These are phyloP conservation scores for Luzula sylvatica DNA, from an alignment of 176 grass and related monocot genomes.

Conservation along the genomic window DNA sequence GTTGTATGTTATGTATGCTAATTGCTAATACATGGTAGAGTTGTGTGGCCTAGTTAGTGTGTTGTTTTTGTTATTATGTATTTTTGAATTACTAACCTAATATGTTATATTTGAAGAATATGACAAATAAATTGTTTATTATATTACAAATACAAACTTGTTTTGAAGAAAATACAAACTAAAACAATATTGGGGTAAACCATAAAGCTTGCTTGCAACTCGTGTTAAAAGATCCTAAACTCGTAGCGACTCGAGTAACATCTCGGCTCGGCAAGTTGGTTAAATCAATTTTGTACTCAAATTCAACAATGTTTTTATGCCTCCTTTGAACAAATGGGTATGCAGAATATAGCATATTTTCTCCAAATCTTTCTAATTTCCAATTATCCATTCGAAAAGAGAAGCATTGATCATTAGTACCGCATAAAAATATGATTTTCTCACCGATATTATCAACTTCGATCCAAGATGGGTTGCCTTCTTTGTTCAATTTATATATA, in stretches of 20 bases:
- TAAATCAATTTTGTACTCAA: conserved; percentile 6
- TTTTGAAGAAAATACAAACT: not conserved
- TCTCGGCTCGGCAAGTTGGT: conserved; percentile 7
- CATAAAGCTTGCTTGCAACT: conserved; percentile 7
- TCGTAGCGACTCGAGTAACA: not conserved
- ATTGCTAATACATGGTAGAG: too few species aligned
- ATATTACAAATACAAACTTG: too few species aligned
- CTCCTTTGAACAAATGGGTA: not conserved
- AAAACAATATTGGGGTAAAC: not conserved
- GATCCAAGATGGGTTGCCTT: conserved; percentile 14
- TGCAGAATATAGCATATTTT: not conserved
- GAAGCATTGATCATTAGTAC: conserved; percentile 8
- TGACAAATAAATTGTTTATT: too few species aligned
- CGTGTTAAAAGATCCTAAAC: conserved; percentile 11
- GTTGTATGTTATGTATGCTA: too few species aligned
- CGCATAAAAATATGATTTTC: conserved; percentile 10
- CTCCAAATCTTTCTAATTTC: not conserved
- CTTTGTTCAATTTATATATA: conserved; percentile 14
- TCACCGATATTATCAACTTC: conserved; percentile 13
- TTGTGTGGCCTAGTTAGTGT: too few species aligned
- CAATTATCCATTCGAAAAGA: not conserved
- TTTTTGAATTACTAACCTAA: too few species aligned
- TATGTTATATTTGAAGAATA: too few species aligned
- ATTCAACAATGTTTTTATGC: not conserved
- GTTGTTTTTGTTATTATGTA: too few species aligned